Conservation (phyloP, 2,329 filamentous ascomycete genomes). For the Trichophyton verrucosum region DNA sequence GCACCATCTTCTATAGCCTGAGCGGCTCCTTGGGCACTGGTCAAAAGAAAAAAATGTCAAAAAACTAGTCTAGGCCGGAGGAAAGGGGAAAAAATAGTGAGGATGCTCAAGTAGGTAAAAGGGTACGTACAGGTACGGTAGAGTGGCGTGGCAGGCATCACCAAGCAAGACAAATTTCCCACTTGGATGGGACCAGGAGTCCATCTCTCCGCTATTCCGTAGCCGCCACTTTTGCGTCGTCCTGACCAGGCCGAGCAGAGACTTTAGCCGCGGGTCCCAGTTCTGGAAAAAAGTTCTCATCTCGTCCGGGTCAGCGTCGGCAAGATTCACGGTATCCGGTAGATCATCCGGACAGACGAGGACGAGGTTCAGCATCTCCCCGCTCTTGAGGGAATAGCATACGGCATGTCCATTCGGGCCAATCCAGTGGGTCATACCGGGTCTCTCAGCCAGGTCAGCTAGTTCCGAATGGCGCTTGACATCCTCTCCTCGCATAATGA, state of each 20-base stretch:
- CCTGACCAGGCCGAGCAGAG: conserved; percentile 8
- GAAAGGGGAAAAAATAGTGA: too few species aligned
- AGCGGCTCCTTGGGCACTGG: conserved; percentile 23
- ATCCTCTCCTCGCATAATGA: conserved; percentile 38
- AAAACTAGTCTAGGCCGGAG: too few species aligned
- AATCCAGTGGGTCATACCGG: conserved; percentile 44
- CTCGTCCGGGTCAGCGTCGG: conserved; percentile 30
- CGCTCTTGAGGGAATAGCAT: conserved; percentile 48
- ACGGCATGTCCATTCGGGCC: conserved; percentile 43
- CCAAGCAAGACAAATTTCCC: conserved; percentile 49
- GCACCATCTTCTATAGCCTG: conserved; percentile 23
- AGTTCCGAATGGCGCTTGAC: conserved; percentile 39
- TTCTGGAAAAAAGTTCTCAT: conserved; percentile 43
- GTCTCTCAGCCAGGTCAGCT: conserved; percentile 32
- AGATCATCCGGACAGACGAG: conserved; percentile 53
- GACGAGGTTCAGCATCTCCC: conserved; percentile 53
- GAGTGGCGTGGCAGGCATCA: conserved; percentile 52
- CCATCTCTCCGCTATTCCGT: conserved; percentile 43
- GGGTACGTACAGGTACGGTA: conserved; percentile 43
- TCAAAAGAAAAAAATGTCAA: not conserved
- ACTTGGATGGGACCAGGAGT: conserved; percentile 46
- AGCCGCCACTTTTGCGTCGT: conserved; percentile 44
- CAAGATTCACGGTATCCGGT: conserved; percentile 22
- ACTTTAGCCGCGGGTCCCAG: conserved; percentile 40
- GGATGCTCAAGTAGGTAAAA: conserved; percentile 24